These are phyloP conservation scores for Calonectria montana DNA, from an alignment of 2,329 filamentous ascomycete species.

Conservation along the genomic window DNA sequence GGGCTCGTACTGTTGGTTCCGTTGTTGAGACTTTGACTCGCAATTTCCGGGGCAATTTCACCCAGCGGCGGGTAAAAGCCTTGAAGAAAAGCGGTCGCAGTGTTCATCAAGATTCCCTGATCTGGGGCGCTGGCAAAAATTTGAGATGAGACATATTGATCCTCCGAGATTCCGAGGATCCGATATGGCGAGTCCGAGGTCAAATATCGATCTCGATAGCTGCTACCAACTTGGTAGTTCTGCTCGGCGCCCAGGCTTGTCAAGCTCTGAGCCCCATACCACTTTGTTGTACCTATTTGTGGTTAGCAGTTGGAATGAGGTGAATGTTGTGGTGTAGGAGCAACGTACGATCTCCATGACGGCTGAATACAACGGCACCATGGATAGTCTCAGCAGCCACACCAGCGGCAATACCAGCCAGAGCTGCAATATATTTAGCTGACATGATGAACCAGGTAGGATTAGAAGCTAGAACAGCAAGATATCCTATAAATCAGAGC, in stretches of 20 bases:
- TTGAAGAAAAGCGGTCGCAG: slow-evolving; percentile 50
- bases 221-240: slow-evolving; percentile 43
- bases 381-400: slow-evolving; percentile 46
- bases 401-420: neutral
- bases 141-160: slow-evolving; percentile 46
- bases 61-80: slow-evolving; percentile 49
- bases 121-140: slow-evolving; percentile 49
- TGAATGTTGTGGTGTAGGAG: neutral
- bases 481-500: neutral
- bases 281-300: slow-evolving; percentile 47
- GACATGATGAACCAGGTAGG: neutral
- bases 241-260: slow-evolving; percentile 50
- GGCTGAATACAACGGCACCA: slow-evolving; percentile 48
- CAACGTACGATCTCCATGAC: slow-evolving; percentile 49
- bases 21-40: slow-evolving; percentile 46
- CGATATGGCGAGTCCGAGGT: slow-evolving; percentile 39
- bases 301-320: neutral
- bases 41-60: slow-evolving; percentile 41
- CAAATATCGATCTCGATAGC: slow-evolving; percentile 40
- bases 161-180: slow-evolving; percentile 48
- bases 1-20: slow-evolving; percentile 43
- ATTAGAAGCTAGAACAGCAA: neutral
- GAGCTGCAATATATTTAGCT: neutral
- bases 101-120: slow-evolving; percentile 47
- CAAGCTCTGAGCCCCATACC: slow-evolving; percentile 47